These are phyloP conservation scores for Pyronema domesticum DNA, from an alignment of 495 filamentous ascomycete genomes.

Conservation along the genomic window DNA sequence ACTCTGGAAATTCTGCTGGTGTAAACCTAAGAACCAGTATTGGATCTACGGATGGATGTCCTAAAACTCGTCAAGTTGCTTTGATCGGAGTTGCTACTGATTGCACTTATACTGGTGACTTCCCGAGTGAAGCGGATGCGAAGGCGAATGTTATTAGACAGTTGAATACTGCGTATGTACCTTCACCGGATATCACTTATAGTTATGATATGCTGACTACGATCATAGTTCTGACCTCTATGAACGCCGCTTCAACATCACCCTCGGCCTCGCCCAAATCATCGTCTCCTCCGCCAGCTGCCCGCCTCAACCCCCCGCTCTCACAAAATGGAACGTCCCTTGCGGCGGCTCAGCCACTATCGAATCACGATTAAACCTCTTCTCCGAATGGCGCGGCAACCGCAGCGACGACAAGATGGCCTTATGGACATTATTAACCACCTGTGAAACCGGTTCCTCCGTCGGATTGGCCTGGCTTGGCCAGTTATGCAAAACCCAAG, in stretches of 20 bases:
- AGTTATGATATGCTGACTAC: conserved; percentile 4
- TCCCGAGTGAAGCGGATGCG: conserved; percentile 38
- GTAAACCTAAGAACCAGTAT: conserved; percentile 72
- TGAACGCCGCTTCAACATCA: conserved; percentile 84
- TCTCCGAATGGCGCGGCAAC: conserved; percentile 71
- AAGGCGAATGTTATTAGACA: conserved; percentile 58
- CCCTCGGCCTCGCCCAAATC: conserved; percentile 71
- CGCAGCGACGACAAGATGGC: conserved; percentile 55
- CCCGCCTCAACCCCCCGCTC: conserved; percentile 41
- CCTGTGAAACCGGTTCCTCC: conserved; percentile 65
- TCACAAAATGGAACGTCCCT: conserved; percentile 63
- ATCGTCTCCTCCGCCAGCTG: conserved; percentile 53
- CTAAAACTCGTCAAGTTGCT: conserved; percentile 71
- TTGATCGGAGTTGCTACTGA: conserved; percentile 85
- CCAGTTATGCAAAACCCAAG: conserved; percentile 54
- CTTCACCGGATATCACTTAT: not conserved
- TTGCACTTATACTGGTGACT: conserved; percentile 61
- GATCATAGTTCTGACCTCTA: conserved; percentile 46
- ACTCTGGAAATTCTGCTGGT: conserved; percentile 54
- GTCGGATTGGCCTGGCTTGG: conserved; percentile 91
- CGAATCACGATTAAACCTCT: conserved; percentile 63
- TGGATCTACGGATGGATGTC: conserved; percentile 65
- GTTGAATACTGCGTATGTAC: conserved; percentile 52
- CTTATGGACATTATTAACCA: conserved; percentile 85
- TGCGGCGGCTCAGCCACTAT: conserved; percentile 49